Conservation (phyloP, 345 rosid genomes). For the Eucalyptus victrix region DNA sequence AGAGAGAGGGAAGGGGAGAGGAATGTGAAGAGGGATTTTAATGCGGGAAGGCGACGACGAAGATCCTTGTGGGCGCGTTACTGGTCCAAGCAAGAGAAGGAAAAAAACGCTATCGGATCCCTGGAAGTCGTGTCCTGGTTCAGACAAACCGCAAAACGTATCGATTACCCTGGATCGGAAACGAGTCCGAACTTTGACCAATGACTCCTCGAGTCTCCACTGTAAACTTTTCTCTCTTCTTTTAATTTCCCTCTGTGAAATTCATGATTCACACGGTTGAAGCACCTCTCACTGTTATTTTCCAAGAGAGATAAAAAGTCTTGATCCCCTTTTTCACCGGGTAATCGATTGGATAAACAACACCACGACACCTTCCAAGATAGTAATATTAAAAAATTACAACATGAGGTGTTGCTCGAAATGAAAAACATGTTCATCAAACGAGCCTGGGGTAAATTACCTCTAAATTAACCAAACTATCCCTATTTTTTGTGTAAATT, state of each 20-base stretch:
- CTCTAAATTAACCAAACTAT: background rate
- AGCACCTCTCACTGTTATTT: background rate
- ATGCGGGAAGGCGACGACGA: background rate
- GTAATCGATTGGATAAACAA: background rate
- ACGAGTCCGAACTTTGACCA: background rate
- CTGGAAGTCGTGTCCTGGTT: background rate
- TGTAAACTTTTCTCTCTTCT: background rate
- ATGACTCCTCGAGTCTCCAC: background rate
- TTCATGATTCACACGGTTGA: background rate
- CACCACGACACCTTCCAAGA: background rate
- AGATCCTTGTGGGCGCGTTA: background rate
- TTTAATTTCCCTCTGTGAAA: background rate
- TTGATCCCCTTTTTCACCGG: background rate
- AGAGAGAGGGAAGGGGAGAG: background rate
- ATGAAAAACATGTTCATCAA: background rate
- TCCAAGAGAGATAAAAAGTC: background rate
- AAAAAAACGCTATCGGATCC: background rate
- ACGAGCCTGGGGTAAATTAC: background rate
- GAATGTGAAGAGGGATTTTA: background rate
- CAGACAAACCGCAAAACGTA: background rate
- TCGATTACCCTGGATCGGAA: background rate
- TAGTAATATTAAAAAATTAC: background rate
- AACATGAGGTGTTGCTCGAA: background rate
- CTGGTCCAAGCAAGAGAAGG: background rate
- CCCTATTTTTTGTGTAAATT: background rate